These are phyloP conservation scores for Imleria badia DNA, from an alignment of 768 basidiomycete species.

Conservation along the genomic window DNA sequence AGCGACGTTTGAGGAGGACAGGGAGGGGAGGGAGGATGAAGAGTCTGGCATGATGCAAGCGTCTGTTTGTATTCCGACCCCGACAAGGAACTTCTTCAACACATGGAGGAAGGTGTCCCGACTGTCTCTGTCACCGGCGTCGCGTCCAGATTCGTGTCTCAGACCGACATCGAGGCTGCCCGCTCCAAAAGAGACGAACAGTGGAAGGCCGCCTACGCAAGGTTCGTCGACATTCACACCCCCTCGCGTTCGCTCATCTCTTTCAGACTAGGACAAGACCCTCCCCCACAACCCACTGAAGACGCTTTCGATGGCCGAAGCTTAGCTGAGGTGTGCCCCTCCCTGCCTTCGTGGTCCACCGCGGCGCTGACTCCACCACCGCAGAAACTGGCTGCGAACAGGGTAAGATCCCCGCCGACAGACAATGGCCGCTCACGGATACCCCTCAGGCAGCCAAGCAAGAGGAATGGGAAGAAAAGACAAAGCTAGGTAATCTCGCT, in stretches of 20 bases:
- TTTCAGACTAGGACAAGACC: constrained; percentile 76
- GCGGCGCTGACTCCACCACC: constrained; percentile 12
- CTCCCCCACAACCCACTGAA: constrained; percentile 72
- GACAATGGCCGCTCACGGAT: constrained; percentile 10
- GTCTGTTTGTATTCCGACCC: constrained; percentile 22
- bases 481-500: constrained; percentile 56
- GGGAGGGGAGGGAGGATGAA: constrained; percentile 24
- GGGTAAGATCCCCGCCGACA: constrained; percentile 44
- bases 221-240: constrained; percentile 38
- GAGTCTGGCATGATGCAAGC: constrained; percentile 17
- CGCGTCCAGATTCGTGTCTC: constrained; percentile 82
- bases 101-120: constrained; percentile 69
- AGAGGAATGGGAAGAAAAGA: constrained; percentile 92
- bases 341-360: not conserved
- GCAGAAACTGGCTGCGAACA: constrained; percentile 89
- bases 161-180: constrained; percentile 73
- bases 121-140: constrained; percentile 71
- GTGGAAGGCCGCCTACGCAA: constrained; percentile 89
- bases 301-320: constrained; percentile 83
- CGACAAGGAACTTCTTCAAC: constrained; percentile 6
- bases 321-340: constrained; percentile 75
- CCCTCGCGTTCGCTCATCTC: constrained; percentile 4
- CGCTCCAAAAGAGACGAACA: constrained; percentile 74
- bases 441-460: constrained; percentile 72
- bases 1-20: constrained; percentile 27